Conservation (phyloP, 2,329 filamentous ascomycete genomes). For the Nannizziopsis arthrosporioides region DNA sequence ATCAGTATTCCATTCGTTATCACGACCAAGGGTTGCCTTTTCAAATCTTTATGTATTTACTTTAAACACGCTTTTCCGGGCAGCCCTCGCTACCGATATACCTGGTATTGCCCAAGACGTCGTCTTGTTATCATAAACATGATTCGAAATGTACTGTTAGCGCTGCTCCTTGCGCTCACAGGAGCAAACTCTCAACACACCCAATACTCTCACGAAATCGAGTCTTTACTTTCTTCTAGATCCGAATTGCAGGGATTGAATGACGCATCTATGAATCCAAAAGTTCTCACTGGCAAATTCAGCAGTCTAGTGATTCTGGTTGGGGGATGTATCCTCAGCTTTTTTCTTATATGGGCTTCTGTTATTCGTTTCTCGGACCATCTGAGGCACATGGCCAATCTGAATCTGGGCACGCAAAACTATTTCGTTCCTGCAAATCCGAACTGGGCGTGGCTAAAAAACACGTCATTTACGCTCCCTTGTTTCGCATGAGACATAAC, state of each 20-base stretch:
- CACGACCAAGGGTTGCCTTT: no score
- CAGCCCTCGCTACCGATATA: no score
- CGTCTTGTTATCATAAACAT: no score
- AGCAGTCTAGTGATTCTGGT: slow-evolving; percentile 51
- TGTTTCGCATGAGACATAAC: slow-evolving; percentile 36
- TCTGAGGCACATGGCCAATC: slow-evolving; percentile 59
- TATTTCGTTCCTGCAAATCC: slow-evolving; percentile 56
- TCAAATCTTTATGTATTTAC: no score
- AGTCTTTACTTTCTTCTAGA: no score
- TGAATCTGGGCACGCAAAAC: slow-evolving; percentile 66
- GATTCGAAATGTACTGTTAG: no score
- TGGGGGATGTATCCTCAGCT: slow-evolving; percentile 51
- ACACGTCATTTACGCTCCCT: slow-evolving; percentile 45
- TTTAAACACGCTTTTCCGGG: no score
- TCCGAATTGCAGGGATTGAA: not conserved
- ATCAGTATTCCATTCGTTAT: no score
- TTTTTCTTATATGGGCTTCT: slow-evolving; percentile 57
- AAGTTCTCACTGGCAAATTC: slow-evolving; percentile 42
- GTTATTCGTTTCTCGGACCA: slow-evolving; percentile 52
- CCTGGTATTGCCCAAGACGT: no score
- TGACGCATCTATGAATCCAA: not conserved
- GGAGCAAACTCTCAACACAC: no score
- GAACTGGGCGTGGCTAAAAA: slow-evolving; percentile 57
- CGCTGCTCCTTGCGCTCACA: no score
- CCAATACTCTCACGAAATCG: no score